Evolutionary conservation across 176 grass and related monocot species (phyloP).

Genomic region (Carex cristatella): DNA sequence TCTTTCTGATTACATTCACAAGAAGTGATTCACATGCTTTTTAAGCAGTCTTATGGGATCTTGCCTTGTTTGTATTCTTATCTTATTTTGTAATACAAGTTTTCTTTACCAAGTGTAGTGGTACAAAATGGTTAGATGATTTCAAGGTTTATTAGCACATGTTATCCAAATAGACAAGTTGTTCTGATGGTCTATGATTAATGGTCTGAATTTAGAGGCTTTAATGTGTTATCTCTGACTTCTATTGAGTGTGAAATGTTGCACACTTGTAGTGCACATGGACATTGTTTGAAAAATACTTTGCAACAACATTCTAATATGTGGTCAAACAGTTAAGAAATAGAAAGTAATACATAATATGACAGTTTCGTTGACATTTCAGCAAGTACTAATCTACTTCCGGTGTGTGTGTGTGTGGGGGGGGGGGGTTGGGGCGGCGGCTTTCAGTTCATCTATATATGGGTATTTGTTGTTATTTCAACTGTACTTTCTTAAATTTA

Average conservation of each 20-base stretch:
- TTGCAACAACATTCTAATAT: not conserved
- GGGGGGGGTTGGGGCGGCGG: too few species aligned
- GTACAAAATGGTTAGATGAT: not conserved
- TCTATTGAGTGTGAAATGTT: not conserved
- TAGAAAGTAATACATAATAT: not conserved
- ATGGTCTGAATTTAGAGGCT: not conserved
- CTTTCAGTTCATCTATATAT: not conserved
- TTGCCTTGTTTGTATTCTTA: not conserved
- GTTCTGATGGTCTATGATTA: not conserved
- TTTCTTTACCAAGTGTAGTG: not conserved
- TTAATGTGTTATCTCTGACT: not conserved
- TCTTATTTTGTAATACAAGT: not conserved
- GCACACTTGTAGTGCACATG: not conserved
- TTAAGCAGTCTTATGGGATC: not conserved
- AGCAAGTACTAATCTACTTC: not conserved
- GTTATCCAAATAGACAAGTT: not conserved
- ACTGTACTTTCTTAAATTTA: not conserved
- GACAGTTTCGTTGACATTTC: not conserved
- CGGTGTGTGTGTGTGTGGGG: not conserved
- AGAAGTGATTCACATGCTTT: conserved; percentile 18
- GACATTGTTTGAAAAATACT: not conserved
- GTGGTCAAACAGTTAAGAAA: not conserved
- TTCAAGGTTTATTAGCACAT: not conserved
- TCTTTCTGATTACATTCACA: conserved; percentile 56
- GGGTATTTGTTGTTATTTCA: not conserved